Evolutionary conservation across 768 basidiomycete genomes (phyloP).

Genomic region (Pleurotus sapidus): DNA sequence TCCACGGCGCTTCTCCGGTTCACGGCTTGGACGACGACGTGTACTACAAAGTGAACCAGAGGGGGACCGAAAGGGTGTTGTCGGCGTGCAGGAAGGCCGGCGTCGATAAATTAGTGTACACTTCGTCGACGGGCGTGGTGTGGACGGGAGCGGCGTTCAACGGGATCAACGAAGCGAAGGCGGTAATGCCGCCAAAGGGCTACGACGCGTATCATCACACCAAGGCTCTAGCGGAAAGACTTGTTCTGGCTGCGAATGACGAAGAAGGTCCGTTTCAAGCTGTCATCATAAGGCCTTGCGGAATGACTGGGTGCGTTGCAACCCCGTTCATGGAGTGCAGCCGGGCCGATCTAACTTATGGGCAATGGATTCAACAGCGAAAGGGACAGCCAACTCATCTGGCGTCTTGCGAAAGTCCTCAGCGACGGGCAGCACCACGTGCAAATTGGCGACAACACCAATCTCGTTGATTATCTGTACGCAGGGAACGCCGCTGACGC

Average conservation of each 20-base stretch:
- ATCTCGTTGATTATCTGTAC: slow-evolving; percentile 55
- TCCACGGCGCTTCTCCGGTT: slow-evolving; percentile 53
- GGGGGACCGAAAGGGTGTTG: slow-evolving; percentile 45
- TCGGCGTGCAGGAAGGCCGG: slow-evolving; percentile 32
- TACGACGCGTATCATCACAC: slow-evolving; percentile 52
- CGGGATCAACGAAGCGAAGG: slow-evolving; percentile 48
- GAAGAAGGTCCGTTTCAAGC: slow-evolving; percentile 37
- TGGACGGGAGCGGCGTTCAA: slow-evolving; percentile 42
- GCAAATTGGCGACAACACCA: slow-evolving; percentile 49
- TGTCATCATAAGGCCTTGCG: slow-evolving; percentile 48
- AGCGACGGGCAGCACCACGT: slow-evolving; percentile 14
- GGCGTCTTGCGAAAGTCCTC: slow-evolving; percentile 56
- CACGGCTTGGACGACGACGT: slow-evolving; percentile 34
- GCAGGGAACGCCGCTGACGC: slow-evolving; percentile 57
- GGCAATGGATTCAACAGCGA: slow-evolving; percentile 37
- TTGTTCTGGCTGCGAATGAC: slow-evolving; percentile 47
- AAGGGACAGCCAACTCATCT: slow-evolving; percentile 66
- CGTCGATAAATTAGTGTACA: slow-evolving; percentile 51
- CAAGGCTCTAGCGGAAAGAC: slow-evolving; percentile 48
- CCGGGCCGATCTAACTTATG: too few species aligned
- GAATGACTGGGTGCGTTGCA: slow-evolving; percentile 44
- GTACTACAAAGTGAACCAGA: slow-evolving; percentile 50
- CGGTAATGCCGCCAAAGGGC: slow-evolving; percentile 33
- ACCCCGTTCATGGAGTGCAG: too few species aligned
- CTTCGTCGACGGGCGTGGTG: slow-evolving; percentile 47